These are phyloP conservation scores for Escovopsis sp. DNA, from an alignment of 2,329 filamentous ascomycete species.

Conservation along the genomic window DNA sequence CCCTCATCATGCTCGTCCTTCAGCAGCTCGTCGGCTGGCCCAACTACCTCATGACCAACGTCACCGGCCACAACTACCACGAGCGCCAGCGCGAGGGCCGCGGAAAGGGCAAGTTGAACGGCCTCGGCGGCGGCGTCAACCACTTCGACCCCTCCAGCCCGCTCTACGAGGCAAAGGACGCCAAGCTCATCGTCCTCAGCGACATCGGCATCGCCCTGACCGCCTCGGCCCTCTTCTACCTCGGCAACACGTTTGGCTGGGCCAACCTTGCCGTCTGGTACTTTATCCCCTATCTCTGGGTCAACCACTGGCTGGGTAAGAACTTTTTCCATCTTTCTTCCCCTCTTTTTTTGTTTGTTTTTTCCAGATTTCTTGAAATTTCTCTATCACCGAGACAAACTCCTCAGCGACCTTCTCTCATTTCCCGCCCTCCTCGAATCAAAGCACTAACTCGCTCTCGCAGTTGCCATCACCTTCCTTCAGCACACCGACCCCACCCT, in stretches of 20 bases:
- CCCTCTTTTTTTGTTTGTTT: not conserved
- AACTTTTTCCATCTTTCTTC: constrained; percentile 10
- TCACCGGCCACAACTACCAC: constrained; percentile 94
- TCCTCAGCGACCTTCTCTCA: constrained; percentile 13
- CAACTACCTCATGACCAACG: constrained; percentile 79
- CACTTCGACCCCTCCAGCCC: constrained; percentile 86
- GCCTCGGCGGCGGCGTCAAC: constrained; percentile 68
- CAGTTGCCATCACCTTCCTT: constrained; percentile 91
- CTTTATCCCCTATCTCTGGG: constrained; percentile 87
- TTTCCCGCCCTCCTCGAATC: not conserved
- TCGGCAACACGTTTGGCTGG: constrained; percentile 70
- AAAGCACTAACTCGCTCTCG: not conserved
- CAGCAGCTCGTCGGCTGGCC: constrained; percentile 94
- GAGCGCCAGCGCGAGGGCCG: constrained; percentile 84
- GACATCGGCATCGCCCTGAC: constrained; percentile 66
- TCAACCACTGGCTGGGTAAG: constrained; percentile 97
- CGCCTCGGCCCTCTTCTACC: constrained; percentile 44
- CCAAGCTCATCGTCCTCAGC: constrained; percentile 71
- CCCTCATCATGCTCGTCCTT: constrained; percentile 54
- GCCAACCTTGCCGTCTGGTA: constrained; percentile 90
- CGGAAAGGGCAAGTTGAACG: constrained; percentile 84
- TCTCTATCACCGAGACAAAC: not conserved
- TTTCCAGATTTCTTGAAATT: not conserved
- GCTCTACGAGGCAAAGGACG: constrained; percentile 82
- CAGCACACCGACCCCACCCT: constrained; percentile 93